Evolutionary conservation across 352 stramenopile genomes (phyloP).

Genomic region (Phytophthora ohioensis): DNA sequence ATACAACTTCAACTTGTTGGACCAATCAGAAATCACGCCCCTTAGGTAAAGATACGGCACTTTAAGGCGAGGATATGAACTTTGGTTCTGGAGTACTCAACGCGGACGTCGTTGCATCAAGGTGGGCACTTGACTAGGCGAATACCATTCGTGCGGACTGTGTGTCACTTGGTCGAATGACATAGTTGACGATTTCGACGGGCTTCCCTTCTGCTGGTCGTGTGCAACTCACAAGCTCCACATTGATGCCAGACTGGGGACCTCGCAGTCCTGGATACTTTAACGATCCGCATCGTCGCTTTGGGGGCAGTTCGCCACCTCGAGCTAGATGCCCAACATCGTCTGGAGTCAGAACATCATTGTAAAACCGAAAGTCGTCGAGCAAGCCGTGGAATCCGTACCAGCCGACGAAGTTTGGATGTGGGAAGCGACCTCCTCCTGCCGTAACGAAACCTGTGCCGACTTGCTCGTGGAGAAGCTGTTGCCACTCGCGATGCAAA

Average conservation of each 20-base stretch:
- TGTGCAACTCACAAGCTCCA: not conserved
- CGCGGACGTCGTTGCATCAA: no score
- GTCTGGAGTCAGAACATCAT: not conserved
- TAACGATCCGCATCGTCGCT: not conserved
- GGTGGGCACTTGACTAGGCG: no score
- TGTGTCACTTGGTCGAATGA: no score
- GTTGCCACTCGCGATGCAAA: conserved; percentile 43
- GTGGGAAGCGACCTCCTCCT: conserved; percentile 20
- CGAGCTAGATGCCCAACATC: not conserved
- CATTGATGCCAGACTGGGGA: not conserved
- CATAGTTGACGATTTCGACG: not conserved
- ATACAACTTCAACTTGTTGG: no score
- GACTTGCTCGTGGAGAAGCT: conserved; percentile 44
- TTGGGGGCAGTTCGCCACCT: not conserved
- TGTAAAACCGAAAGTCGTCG: conserved; percentile 39
- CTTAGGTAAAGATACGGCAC: no score
- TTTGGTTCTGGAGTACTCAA: no score
- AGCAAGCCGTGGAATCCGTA: conserved; percentile 53
- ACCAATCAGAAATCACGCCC: no score
- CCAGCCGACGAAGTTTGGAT: conserved; percentile 38
- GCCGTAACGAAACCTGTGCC: conserved; percentile 48
- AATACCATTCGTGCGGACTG: no score
- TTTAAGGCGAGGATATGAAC: no score
- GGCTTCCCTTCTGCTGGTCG: not conserved
- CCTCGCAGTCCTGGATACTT: conserved; percentile 1